These are phyloP conservation scores for Penicillium sp. DNA, from an alignment of 2,329 filamentous ascomycete species.

Conservation along the genomic window DNA sequence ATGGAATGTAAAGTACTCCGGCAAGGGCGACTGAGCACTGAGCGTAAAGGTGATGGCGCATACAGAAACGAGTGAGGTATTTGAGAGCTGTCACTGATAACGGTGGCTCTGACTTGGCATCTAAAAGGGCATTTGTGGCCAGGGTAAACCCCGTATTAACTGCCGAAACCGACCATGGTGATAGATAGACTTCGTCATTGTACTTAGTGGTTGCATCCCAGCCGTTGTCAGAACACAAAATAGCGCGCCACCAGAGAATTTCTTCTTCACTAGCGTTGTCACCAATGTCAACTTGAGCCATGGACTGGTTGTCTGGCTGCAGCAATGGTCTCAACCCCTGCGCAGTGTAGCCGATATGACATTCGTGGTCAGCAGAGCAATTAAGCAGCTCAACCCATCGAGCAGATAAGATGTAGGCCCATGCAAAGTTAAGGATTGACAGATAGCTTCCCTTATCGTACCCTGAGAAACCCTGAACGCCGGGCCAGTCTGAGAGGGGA, in stretches of 20 bases:
- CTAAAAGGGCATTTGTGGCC: background rate
- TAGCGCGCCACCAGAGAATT: constrained; percentile 13
- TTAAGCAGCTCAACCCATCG: constrained; percentile 23
- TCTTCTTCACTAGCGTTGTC: constrained; percentile 15
- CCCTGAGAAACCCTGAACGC: constrained; percentile 14
- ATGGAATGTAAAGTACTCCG: constrained; percentile 21
- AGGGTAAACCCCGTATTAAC: constrained; percentile 4
- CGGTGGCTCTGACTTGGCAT: constrained; percentile 4
- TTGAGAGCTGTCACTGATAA: constrained; percentile 17
- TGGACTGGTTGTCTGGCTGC: constrained; percentile 1
- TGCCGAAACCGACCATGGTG: constrained; percentile 20
- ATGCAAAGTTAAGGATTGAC: constrained; percentile 21
- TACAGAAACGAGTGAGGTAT: constrained; percentile 23
- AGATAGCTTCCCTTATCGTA: constrained; percentile 25
- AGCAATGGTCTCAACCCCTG: background rate
- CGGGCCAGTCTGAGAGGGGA: constrained; percentile 18
- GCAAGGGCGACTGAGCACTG: constrained; percentile 24
- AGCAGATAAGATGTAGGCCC: constrained; percentile 26
- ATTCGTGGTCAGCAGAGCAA: constrained; percentile 18
- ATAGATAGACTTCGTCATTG: constrained; percentile 17
- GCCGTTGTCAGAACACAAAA: constrained; percentile 12
- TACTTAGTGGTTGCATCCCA: constrained; percentile 19
- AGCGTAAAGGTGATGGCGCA: constrained; percentile 17
- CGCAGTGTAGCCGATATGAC: constrained; percentile 8
- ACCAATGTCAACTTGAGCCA: constrained; percentile 13